Evolutionary conservation across 768 basidiomycete species (phyloP), one percentile per base, ranked within the genome.

Genomic region (Calvatia gigantea): DNA sequence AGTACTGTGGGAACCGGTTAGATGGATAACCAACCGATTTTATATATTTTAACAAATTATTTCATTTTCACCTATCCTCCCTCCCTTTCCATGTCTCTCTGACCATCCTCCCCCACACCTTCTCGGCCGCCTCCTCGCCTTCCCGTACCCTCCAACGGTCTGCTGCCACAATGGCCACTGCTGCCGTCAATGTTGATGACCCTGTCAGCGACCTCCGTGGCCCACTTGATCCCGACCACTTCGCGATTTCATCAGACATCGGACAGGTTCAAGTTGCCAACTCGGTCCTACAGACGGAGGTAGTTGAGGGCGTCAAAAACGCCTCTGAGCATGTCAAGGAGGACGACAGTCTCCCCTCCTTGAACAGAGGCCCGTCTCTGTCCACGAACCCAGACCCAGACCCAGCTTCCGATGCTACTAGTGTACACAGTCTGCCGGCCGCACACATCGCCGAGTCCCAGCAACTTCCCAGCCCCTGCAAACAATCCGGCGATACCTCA

Each of bases 371-470:
- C 14, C 65, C 73, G 6, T 72, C 81, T 11, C 63, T 75, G 25
- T 72, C 76, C 17, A 72, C 70, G 1, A 64, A 67, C 51, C 59
- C 70, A 25, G 72, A 77, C 51, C 59, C 70, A 25, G 72, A 77
- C 38, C 75, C 70, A 14, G 62, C 66, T 33, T 71, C 73, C 0
- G 85, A 86, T 59, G 70, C 72, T 15, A 75, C 75, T 61, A 88
- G 86, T 61, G 68, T 81, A 4, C 84, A 81, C 58, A 85, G 82
- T 60, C 73, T 86, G 61, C 84, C 86, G 8, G 73, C 72, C 9
- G 78, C 78, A 14, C 79, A 79, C 62, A 76, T 84, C 58, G 75
- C 71, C 41, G 73, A 67, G 52, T 71, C 77, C 8, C 60, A 67
- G 38, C 66, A 68, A 9, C 70, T 71, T 2, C 68, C 70, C 1